Evolutionary conservation across 2,329 filamentous ascomycete genomes (phyloP).

Genomic region (Exophiala bonariae): DNA sequence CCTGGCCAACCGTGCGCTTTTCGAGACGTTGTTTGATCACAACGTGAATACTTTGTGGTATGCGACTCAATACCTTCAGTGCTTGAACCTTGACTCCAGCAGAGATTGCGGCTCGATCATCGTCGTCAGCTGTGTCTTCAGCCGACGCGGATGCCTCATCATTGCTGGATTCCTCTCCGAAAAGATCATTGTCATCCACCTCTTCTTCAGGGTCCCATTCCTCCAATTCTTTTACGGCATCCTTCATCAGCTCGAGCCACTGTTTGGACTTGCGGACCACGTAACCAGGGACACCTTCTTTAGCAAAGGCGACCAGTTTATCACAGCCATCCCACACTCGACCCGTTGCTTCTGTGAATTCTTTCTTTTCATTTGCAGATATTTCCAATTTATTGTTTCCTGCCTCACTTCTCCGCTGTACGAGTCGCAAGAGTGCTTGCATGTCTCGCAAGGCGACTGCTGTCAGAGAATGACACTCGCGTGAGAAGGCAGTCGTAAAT

Average conservation of each 20-base stretch:
- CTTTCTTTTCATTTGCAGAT: slow-evolving; percentile 41
- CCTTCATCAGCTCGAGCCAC: slow-evolving; percentile 72
- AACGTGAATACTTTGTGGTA: slow-evolving; percentile 45
- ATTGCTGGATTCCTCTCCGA: slow-evolving; percentile 34
- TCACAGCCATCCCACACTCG: slow-evolving; percentile 85
- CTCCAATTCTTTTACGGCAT: slow-evolving; percentile 81
- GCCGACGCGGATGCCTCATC: slow-evolving; percentile 28
- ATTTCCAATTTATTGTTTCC: slow-evolving; percentile 22
- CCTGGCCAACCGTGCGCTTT: slow-evolving; percentile 28
- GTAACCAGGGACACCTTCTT: slow-evolving; percentile 68
- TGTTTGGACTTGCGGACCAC: slow-evolving; percentile 71
- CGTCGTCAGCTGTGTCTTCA: slow-evolving; percentile 23
- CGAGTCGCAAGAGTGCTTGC: slow-evolving; percentile 57
- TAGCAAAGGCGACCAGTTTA: slow-evolving; percentile 63
- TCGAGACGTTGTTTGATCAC: slow-evolving; percentile 43
- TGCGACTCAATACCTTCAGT: slow-evolving; percentile 43
- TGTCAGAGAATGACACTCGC: slow-evolving; percentile 63
- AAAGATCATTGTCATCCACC: slow-evolving; percentile 52
- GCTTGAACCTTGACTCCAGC: slow-evolving; percentile 42
- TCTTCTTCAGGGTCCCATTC: slow-evolving; percentile 79
- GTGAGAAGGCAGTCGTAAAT: slow-evolving; percentile 65
- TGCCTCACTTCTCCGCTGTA: slow-evolving; percentile 50
- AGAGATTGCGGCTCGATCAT: slow-evolving; percentile 34
- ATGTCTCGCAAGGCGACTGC: slow-evolving; percentile 65
- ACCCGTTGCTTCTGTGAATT: slow-evolving; percentile 69